Evolutionary conservation across 73 alveolate species (phyloP).

Genomic region (Tetrahymena elliotti): DNA sequence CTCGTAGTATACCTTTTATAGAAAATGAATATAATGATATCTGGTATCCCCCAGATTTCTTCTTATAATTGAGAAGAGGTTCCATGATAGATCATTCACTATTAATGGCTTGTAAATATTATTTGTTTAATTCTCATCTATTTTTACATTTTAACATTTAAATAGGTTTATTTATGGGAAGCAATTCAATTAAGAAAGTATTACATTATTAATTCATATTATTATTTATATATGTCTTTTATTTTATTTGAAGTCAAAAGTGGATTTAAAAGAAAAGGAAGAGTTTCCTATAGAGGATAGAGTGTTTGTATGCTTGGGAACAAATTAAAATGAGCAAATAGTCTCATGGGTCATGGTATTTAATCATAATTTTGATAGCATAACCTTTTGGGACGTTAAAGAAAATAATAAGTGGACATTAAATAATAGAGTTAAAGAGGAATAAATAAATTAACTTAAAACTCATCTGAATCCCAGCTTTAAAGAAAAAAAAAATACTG

Average conservation of each 20-base stretch:
- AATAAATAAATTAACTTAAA: slow-evolving; percentile 1
- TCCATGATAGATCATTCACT: slow-evolving; percentile 49
- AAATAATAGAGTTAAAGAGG: slow-evolving; percentile 16
- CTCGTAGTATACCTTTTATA: slow-evolving; percentile 42
- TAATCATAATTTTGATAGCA: slow-evolving; percentile 11
- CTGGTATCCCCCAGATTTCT: slow-evolving; percentile 52
- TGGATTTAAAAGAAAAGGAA: slow-evolving; percentile 2
- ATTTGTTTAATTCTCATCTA: neutral
- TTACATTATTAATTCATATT: no score
- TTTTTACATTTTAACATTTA: neutral
- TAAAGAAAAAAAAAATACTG: neutral
- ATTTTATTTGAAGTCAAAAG: neutral
- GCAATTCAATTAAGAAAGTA: neutral
- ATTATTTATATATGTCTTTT: neutral
- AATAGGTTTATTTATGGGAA: neutral
- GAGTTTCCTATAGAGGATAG: slow-evolving; percentile 43
- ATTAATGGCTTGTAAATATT: slow-evolving; percentile 36
- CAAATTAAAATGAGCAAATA: slow-evolving; percentile 16
- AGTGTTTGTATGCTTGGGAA: slow-evolving; percentile 51
- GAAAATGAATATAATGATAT: slow-evolving; percentile 34
- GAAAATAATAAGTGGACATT: slow-evolving; percentile 14
- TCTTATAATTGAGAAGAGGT: slow-evolving; percentile 38
- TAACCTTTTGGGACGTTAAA: slow-evolving; percentile 42
- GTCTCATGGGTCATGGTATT: slow-evolving; percentile 48
- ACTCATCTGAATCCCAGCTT: slow-evolving; percentile 1